Evolutionary conservation across 768 basidiomycete genomes (phyloP).

Genomic region (Panaeolus cyanescens): DNA sequence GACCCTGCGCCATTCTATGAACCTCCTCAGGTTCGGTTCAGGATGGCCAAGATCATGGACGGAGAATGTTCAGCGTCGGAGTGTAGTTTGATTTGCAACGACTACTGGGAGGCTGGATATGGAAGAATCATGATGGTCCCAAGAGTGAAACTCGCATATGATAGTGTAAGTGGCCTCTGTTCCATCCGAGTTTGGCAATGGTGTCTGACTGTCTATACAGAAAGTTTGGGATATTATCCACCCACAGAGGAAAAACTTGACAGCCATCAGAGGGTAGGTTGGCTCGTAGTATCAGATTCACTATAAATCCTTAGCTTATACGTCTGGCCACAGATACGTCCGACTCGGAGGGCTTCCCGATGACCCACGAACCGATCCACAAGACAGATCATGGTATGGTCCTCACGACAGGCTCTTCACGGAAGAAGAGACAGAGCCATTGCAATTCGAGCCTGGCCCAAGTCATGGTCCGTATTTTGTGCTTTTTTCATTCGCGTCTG

Average conservation of each 20-base stretch:
- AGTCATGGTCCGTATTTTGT: slow-evolving; percentile 68
- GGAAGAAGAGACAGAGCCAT: slow-evolving; percentile 77
- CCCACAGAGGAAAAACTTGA: slow-evolving; percentile 85
- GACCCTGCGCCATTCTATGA: slow-evolving; percentile 96
- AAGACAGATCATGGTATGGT: slow-evolving; percentile 97
- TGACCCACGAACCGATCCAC: slow-evolving; percentile 94
- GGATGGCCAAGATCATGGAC: slow-evolving; percentile 90
- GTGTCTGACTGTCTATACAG: slow-evolving; percentile 38
- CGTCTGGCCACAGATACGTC: background rate
- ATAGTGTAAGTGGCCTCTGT: slow-evolving; percentile 55
- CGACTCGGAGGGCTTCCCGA: slow-evolving; percentile 67
- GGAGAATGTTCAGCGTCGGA: slow-evolving; percentile 95
- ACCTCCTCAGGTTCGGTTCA: slow-evolving; percentile 88
- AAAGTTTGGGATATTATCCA: slow-evolving; percentile 96
- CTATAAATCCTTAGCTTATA: background rate
- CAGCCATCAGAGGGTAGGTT: slow-evolving; percentile 92
- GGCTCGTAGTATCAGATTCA: background rate
- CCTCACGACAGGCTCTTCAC: slow-evolving; percentile 95
- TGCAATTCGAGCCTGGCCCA: slow-evolving; percentile 82
- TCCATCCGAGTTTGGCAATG: background rate
- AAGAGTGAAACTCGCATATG: slow-evolving; percentile 94
- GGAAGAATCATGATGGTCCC: slow-evolving; percentile 98
- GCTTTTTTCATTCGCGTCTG: slow-evolving; percentile 1
- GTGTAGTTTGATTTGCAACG: slow-evolving; percentile 97
- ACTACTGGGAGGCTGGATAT: slow-evolving; percentile 96